phyloP scores from a whole-genome alignment of 352 stramenopile genomes.

The Phytophthora cryptogea region DNA sequence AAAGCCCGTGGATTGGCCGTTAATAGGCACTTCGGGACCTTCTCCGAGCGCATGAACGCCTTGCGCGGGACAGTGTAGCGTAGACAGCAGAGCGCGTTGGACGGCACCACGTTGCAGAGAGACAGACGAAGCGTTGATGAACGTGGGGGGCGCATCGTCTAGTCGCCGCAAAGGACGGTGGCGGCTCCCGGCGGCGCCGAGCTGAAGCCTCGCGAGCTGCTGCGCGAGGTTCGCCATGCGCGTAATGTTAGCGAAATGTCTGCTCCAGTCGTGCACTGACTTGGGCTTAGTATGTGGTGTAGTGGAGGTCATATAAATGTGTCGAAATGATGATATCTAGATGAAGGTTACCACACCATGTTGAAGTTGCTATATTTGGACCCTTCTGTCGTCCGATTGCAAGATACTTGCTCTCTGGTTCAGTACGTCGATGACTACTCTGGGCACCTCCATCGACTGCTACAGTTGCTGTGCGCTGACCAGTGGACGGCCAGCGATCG shows the following conservation, averaged over 20 bases:
- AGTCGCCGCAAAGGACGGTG: slow-evolving; percentile 28
- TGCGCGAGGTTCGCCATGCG: slow-evolving; percentile 34
- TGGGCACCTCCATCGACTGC: neutral
- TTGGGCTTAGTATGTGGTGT: slow-evolving; percentile 10
- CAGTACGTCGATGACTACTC: no score
- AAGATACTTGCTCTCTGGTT: slow-evolving; percentile 25
- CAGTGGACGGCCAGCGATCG: slow-evolving; percentile 3
- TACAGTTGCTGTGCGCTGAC: slow-evolving; percentile 7
- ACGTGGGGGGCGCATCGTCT: slow-evolving; percentile 3
- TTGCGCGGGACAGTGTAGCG: slow-evolving; percentile 39
- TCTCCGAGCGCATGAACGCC: slow-evolving; percentile 26
- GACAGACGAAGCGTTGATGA: slow-evolving; percentile 19
- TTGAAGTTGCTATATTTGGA: slow-evolving; percentile 31
- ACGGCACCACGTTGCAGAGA: slow-evolving; percentile 24
- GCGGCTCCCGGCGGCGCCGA: slow-evolving; percentile 28
- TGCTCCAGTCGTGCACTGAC: slow-evolving; percentile 5
- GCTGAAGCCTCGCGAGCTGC: slow-evolving; percentile 45
- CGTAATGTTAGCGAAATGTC: slow-evolving; percentile 1
- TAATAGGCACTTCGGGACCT: slow-evolving; percentile 8
- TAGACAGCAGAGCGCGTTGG: slow-evolving; percentile 32
- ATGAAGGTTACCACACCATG: slow-evolving; percentile 13
- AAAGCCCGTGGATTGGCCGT: slow-evolving; percentile 13
- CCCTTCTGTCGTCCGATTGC: slow-evolving; percentile 11
- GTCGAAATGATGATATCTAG: slow-evolving; percentile 1
- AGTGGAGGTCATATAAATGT: slow-evolving; percentile 4